Base-by-base conservation (phyloP, 1,284 basidiomycete species). In the Schizophyllum amplum region DNA sequence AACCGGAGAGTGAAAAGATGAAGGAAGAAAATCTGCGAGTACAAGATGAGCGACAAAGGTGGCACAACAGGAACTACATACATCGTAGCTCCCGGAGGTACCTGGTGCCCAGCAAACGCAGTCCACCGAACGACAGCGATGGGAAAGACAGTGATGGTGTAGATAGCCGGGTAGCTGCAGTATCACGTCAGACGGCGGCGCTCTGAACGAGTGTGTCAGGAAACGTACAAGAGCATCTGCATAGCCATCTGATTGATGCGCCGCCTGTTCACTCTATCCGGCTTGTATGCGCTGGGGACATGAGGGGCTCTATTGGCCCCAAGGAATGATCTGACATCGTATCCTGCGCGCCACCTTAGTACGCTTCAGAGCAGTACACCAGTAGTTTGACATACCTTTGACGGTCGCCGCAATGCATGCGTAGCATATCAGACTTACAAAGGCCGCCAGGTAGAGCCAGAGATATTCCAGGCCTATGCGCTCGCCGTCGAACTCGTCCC, bases 151-250 rank as follows among this genome's bases (percentile, higher is more conserved):
- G 49, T 56, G 42, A 61, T 55, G 4, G 56, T 70, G 55, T 74
- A 72, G 22, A 69, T 63, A 15, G 64, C 61, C 42, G 71, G 69
- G 60, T 74, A 75, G 51, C 69, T 71, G 33, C 23, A 47, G 50
- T 33, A n/a, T n/a, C n/a, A n/a, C n/a, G 17, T 50, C 57, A 33
- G 49, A 5, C 13, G 22, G n/a, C 22, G 47, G 23, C 25, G 47
- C 54, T 53, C n/a, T n/a, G n/a, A 24, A 22, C 24, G 47, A 5
- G 9, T 9, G 48, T 13, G 42, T 23, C 24, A 50, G 20, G 49
- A 50, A 47, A 68, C 80, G 65, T 60, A 82, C 79, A 75, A 79
- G n/a, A 82, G 68, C 77, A 81, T 77, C 47, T 75, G 70, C 56
- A 72, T 67, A 4, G 80, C 78, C 52, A 78, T 67, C 48, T 68